Evolutionary conservation across 2,329 filamentous ascomycete genomes (phyloP).

Genomic region (Colletotrichum liriopes): DNA sequence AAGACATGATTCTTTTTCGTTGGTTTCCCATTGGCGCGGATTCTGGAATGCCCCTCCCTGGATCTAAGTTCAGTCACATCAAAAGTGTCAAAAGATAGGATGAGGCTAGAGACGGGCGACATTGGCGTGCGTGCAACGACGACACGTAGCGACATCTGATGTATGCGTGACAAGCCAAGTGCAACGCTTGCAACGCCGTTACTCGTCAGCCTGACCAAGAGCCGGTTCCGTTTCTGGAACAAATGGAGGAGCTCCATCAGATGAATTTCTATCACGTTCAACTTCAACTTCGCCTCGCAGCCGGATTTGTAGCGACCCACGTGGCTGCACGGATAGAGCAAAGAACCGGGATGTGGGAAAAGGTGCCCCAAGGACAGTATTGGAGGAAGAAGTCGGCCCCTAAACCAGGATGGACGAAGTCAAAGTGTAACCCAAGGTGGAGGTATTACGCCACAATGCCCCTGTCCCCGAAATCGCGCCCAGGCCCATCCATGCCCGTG

Average conservation of each 20-base stretch:
- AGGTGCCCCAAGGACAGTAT: conserved; percentile 9
- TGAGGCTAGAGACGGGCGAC: conserved; percentile 14
- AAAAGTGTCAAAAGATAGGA: conserved; percentile 25
- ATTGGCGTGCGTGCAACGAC: background rate
- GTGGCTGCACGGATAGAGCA: conserved; percentile 34
- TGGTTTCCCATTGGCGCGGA: conserved; percentile 19
- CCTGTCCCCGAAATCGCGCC: conserved; percentile 27
- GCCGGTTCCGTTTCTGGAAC: conserved; percentile 22
- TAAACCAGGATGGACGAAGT: background rate
- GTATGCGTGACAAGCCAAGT: conserved; percentile 4
- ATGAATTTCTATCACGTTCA: background rate
- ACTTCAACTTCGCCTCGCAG: background rate
- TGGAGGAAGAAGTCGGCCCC: conserved; percentile 18
- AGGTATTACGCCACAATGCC: conserved; percentile 16
- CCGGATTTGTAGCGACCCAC: conserved; percentile 24
- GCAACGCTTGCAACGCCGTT: background rate
- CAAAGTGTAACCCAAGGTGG: conserved; percentile 21
- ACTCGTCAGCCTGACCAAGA: background rate
- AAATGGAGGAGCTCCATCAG: background rate
- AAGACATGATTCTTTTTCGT: background rate
- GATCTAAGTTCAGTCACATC: conserved; percentile 6
- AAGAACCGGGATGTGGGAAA: conserved; percentile 36
- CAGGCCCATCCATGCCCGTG: conserved; percentile 8
- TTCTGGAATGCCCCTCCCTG: conserved; percentile 2
- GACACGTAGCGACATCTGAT: background rate